Base-by-base conservation (phyloP, 257 asterid species). In the Solanum arcanum region DNA sequence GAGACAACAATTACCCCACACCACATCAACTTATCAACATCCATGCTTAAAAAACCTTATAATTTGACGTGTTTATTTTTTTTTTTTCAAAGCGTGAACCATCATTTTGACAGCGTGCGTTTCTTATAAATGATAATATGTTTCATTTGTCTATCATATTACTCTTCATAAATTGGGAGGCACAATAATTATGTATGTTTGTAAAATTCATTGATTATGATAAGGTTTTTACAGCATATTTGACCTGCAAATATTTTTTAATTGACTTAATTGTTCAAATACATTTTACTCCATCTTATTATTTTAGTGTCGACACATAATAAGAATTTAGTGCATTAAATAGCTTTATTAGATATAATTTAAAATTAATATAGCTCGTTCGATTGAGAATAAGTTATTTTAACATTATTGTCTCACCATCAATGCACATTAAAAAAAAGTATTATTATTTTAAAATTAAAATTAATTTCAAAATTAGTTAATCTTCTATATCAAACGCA, bases 21-120 rank as follows among this genome's bases (percentile, higher is more conserved):
- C 12, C 21, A 81, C 1, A 18, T 49, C 3, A 12, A 81, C 64
- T 25, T 3, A 12, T 5, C 31, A 31, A 52, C 3, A 18, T 49
- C 69, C 59, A 81, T 81, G 9, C 37, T 49, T 15, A 8, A 70
- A 78, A 78, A 76, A 78, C 16, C 10, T 78, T 78, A 78, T 78
- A 27, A 46, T 78, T 46, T 25, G 42, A 44, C 83, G 5, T 77
- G 39, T 77, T 39, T 5, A 5, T 35, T 37, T 16, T 20, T n/a
- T n/a, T 27, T 27, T 21, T 46, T 9, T 2, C 66, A 27, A 80
- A 47, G 29, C 68, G 68, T 80, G 85, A 80, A 29, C 18, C 68
- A 81, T 49, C 85, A 49, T 81, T 81, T 81, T 49, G 46, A 39
- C 46, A 49, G 85, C 85, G 69, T 81, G 85, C 85, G 31, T 20